phyloP scores from a whole-genome alignment of 306 rosid genomes.

The Casuarina cunninghamiana region DNA sequence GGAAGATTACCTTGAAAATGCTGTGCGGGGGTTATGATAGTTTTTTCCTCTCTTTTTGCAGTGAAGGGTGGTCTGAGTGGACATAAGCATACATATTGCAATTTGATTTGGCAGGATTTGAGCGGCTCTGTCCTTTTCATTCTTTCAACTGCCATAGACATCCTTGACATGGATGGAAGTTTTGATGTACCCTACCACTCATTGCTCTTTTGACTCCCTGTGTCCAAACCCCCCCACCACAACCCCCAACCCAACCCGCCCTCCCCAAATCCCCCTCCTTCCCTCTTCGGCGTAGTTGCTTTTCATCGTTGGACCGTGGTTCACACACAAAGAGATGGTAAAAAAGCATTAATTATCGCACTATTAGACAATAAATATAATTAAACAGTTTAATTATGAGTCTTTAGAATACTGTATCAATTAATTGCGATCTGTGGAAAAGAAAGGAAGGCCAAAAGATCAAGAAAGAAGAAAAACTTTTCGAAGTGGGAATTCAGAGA shows the following conservation, averaged over 20 bases:
- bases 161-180: constrained; percentile 45
- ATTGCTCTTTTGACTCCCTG: constrained; percentile 34
- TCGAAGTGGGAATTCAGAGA: neutral
- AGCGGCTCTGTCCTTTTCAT: constrained; percentile 19
- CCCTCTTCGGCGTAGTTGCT: neutral
- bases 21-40: constrained; percentile 27
- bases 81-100: constrained; percentile 36
- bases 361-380: too few relatives aligned
- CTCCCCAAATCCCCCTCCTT: too few relatives aligned
- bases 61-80: constrained; percentile 34
- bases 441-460: neutral
- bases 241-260: neutral
- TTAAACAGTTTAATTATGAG: neutral
- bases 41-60: constrained; percentile 17
- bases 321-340: neutral
- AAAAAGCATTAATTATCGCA: neutral
- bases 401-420: neutral
- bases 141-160: constrained; percentile 29
- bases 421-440: neutral
- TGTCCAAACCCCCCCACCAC: neutral
- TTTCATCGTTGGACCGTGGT: neutral
- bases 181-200: constrained; percentile 44
- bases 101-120: constrained; percentile 41
- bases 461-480: neutral
- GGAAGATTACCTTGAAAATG: constrained; percentile 16